A percentile compares a stretch with the other conserved stretches of the same genome.
Evolutionary conservation across 2,329 filamentous ascomycete genomes (phyloP).

Genomic region (Xylariales sp.): DNA sequence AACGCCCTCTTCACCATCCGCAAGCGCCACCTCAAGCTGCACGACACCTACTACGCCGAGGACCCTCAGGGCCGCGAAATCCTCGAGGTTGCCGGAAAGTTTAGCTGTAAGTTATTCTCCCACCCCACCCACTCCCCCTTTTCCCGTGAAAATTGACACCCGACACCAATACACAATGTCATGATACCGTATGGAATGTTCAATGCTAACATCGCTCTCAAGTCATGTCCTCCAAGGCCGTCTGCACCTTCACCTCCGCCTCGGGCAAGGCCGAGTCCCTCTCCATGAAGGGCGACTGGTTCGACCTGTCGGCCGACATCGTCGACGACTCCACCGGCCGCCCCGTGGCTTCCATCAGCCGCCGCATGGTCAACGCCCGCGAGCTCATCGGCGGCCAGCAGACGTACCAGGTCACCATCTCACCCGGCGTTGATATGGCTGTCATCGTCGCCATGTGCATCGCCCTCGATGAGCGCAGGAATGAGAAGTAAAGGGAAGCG

Average conservation of each 20-base stretch:
- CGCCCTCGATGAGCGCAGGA: conserved; percentile 59
- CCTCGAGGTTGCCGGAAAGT: conserved; percentile 51
- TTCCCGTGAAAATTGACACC: too few relatives aligned
- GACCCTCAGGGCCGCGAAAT: conserved; percentile 40
- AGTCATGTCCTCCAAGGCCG: conserved; percentile 52
- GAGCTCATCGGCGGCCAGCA: conserved; percentile 58
- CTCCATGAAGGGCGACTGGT: conserved; percentile 57
- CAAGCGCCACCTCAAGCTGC: conserved; percentile 47
- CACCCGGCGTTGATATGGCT: conserved; percentile 61
- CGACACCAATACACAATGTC: too few relatives aligned
- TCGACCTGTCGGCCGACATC: conserved; percentile 55
- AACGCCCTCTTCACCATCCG: conserved; percentile 54
- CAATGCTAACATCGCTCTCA: not conserved
- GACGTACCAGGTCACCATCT: conserved; percentile 61
- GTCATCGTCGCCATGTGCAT: conserved; percentile 64
- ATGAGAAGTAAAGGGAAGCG: conserved; percentile 48
- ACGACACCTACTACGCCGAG: conserved; percentile 47
- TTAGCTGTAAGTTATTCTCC: conserved; percentile 44
- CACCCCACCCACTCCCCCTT: too few relatives aligned
- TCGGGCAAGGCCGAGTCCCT: conserved; percentile 40
- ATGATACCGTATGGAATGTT: not conserved
- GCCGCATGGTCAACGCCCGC: conserved; percentile 52
- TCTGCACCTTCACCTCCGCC: conserved; percentile 51
- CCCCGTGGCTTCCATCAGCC: conserved; percentile 54
- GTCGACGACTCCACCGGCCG: conserved; percentile 43